A percentile compares a stretch with the other conserved stretches of the same genome.
These are phyloP conservation scores for Actinidia arguta DNA, from an alignment of 179 eudicot species.

Conservation along the genomic window DNA sequence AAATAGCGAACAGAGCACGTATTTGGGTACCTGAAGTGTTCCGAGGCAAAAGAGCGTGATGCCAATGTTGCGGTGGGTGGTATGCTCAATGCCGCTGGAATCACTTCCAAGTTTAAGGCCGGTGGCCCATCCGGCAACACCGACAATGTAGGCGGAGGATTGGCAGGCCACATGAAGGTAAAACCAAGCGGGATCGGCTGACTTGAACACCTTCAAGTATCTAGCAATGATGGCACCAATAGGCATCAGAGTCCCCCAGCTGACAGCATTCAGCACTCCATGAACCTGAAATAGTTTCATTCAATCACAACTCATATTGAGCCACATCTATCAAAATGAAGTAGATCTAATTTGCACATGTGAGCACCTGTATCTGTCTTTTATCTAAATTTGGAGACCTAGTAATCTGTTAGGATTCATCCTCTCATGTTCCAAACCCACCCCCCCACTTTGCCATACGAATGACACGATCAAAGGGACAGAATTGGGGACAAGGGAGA, in stretches of 20 bases:
- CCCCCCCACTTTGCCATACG: too few relatives aligned
- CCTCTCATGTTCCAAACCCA: too few relatives aligned
- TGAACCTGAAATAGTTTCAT: constrained; percentile 53
- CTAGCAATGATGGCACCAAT: constrained; percentile 64
- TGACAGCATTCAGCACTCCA: constrained; percentile 63
- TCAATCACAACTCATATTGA: background rate
- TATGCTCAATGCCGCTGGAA: constrained; percentile 38
- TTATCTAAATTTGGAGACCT: too few relatives aligned
- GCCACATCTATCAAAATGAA: background rate
- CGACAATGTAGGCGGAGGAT: constrained; percentile 56
- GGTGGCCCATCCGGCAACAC: constrained; percentile 69
- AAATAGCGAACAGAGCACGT: background rate
- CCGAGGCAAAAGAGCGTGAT: constrained; percentile 59
- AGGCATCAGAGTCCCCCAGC: constrained; percentile 83
- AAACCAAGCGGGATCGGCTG: constrained; percentile 78
- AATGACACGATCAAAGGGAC: too few relatives aligned
- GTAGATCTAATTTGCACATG: background rate
- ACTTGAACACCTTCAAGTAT: constrained; percentile 54
- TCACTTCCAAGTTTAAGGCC: constrained; percentile 55
- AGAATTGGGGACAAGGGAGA: too few relatives aligned
- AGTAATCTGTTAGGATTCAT: too few relatives aligned
- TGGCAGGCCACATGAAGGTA: constrained; percentile 78
- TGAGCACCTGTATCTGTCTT: too few relatives aligned
- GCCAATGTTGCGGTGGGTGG: constrained; percentile 62
- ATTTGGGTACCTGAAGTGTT: constrained; percentile 64